Evolutionary conservation across 441 rosid genomes (phyloP).

Genomic region (Rhodomyrtus psidioides): DNA sequence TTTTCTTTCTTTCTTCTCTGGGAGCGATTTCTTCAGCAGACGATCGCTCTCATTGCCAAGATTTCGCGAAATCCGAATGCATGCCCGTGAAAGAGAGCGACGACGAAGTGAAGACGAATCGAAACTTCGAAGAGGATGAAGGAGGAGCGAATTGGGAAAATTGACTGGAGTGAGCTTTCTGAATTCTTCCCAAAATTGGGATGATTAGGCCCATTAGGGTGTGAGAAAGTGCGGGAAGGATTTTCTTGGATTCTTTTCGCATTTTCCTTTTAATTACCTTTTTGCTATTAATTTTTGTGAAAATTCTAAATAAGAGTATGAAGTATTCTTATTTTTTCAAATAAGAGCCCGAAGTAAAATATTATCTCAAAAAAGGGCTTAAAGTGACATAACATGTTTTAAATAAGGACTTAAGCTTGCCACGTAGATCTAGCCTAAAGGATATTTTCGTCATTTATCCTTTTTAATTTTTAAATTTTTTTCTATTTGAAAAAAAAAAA

Average conservation of each 20-base stretch:
- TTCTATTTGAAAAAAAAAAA: no score
- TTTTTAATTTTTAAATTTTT: no score
- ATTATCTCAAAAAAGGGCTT: no score
- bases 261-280: background rate
- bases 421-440: no score
- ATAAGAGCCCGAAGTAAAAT: no score
- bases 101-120: background rate
- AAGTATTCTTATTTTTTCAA: no score
- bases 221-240: background rate
- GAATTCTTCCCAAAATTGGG: background rate
- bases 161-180: background rate
- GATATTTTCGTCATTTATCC: no score
- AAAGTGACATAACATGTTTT: no score
- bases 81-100: background rate
- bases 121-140: background rate
- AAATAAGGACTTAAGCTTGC: no score
- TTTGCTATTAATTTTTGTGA: background rate
- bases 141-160: background rate
- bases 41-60: background rate
- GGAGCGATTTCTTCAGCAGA: background rate
- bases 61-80: background rate
- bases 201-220: background rate
- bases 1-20: background rate
- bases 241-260: background rate
- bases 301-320: no score